Conservation (phyloP, 2,329 filamentous ascomycete genomes). For the Verticillium albo-atrum region DNA sequence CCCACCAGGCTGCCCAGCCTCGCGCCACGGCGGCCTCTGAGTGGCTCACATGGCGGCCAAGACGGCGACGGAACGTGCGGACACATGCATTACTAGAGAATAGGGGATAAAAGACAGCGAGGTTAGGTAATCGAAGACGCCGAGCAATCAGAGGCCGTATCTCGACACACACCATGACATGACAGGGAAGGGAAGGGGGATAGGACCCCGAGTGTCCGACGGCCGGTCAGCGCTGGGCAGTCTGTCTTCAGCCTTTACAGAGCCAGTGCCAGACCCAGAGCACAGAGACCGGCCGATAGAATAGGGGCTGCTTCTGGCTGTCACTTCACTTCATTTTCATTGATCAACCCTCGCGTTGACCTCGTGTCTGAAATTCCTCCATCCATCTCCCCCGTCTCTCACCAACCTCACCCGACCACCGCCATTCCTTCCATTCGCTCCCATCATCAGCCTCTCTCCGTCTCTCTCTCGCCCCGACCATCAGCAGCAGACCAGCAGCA, state of each 20-base stretch:
- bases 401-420: neutral
- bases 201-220: neutral
- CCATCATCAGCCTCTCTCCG: neutral
- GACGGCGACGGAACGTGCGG: neutral
- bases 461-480: neutral
- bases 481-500: no score
- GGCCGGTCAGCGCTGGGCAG: neutral
- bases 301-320: neutral
- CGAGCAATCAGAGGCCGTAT: neutral
- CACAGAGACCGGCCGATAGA: neutral
- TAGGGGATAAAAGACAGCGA: neutral
- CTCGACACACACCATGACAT: neutral
- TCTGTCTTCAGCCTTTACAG: neutral
- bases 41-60: neutral
- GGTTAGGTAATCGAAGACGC: neutral
- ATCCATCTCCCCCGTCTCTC: neutral
- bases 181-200: neutral
- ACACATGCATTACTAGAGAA: neutral
- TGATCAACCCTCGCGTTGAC: neutral
- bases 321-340: neutral
- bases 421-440: neutral
- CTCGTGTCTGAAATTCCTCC: neutral
- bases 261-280: no score
- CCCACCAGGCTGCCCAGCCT: conserved; percentile 45
- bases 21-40: neutral